Evolutionary conservation across 257 asterid genomes (phyloP).

Genomic region (Parsonsia alboflavescens): DNA sequence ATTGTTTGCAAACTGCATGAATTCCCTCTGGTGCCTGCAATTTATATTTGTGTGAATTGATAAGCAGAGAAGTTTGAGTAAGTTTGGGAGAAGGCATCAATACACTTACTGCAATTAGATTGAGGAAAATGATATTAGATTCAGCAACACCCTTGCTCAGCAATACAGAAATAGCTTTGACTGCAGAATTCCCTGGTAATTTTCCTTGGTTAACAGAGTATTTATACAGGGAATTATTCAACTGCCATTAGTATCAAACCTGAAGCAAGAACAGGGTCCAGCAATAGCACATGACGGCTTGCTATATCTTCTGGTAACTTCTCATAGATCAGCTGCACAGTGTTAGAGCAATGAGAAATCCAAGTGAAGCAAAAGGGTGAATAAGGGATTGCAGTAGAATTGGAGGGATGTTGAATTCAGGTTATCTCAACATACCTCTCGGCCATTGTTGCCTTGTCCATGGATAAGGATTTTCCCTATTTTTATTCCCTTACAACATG

Average conservation of each 20-base stretch:
- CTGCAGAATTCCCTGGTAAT: constrained; percentile 70
- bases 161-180: constrained; percentile 71
- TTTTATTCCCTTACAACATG: constrained; percentile 94
- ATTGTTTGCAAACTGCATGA: constrained; percentile 60
- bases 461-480: constrained; percentile 90
- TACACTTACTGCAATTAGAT: constrained; percentile 71
- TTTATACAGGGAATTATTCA: not conserved
- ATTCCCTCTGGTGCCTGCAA: constrained; percentile 95
- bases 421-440: constrained; percentile 45
- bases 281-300: constrained; percentile 81
- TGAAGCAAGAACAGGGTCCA: constrained; percentile 95
- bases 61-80: not conserved
- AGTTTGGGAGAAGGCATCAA: not conserved
- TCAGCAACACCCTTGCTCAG: constrained; percentile 85
- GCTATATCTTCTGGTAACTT: constrained; percentile 86
- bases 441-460: constrained; percentile 50
- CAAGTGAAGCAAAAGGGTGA: not conserved
- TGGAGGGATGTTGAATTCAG: not conserved
- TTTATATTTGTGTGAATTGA: not conserved
- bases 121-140: constrained; percentile 83
- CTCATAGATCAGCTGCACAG: constrained; percentile 77
- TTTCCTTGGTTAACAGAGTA: not conserved
- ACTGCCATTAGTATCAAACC: constrained; percentile 29
- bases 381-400: not conserved
- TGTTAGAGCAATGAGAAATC: constrained; percentile 17